phyloP scores from a whole-genome alignment of 306 rosid species.

The Vigna trinervia region DNA sequence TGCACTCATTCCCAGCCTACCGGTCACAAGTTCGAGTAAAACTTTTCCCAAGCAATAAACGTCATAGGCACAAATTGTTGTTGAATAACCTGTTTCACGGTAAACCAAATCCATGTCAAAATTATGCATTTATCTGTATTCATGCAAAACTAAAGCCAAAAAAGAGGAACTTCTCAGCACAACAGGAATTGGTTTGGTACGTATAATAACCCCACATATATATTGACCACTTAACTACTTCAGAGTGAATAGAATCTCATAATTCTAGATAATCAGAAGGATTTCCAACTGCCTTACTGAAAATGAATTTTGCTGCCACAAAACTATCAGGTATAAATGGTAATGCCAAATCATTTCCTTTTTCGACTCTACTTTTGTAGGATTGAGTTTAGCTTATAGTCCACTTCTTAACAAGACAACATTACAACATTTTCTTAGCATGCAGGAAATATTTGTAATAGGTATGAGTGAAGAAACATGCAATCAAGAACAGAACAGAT shows the following conservation, averaged over 20 bases:
- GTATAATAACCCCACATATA: not conserved
- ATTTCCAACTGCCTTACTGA: not conserved
- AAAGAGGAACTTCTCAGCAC: not conserved
- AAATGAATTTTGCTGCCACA: constrained; percentile 2
- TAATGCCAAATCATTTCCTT: not conserved
- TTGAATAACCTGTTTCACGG: constrained; percentile 67
- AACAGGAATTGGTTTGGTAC: not conserved
- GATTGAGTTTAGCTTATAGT: too few relatives aligned
- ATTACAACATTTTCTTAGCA: not conserved
- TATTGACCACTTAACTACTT: constrained; percentile 3
- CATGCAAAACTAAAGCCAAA: constrained; percentile 5
- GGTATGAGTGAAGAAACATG: constrained; percentile 12
- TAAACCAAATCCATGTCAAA: constrained; percentile 11
- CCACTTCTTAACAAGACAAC: too few relatives aligned
- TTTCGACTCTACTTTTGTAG: not conserved
- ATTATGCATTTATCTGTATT: not conserved
- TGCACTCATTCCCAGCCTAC: constrained; percentile 82
- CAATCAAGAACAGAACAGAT: constrained; percentile 35
- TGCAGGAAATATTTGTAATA: constrained; percentile 24
- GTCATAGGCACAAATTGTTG: constrained; percentile 78
- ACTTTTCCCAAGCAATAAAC: constrained; percentile 96
- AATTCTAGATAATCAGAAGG: constrained; percentile 10
- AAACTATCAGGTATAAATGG: constrained; percentile 2
- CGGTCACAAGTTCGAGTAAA: constrained; percentile 88
- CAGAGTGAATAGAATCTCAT: not conserved